Evolutionary conservation across 2,329 filamentous ascomycete genomes (phyloP).

Genomic region (Tolypocladium paradoxum): DNA sequence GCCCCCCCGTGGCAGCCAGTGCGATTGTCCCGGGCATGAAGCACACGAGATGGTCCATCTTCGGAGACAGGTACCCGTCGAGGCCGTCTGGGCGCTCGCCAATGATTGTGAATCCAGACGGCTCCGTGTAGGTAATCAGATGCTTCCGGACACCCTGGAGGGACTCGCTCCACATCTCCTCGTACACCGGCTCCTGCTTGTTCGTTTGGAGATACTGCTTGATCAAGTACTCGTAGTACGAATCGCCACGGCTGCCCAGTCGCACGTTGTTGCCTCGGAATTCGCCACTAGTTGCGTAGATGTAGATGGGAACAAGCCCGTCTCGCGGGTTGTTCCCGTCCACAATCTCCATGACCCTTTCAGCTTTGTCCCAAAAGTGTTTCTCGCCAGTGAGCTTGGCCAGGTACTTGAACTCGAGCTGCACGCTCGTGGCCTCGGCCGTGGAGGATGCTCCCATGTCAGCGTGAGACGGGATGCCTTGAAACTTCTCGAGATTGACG

Average conservation of each 20-base stretch:
- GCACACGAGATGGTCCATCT: conserved; percentile 98
- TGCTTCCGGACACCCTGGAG: conserved; percentile 81
- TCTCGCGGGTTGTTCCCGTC: conserved; percentile 71
- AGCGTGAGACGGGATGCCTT: conserved; percentile 70
- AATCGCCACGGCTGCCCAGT: conserved; percentile 87
- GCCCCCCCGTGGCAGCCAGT: conserved; percentile 70
- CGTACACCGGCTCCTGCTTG: conserved; percentile 73
- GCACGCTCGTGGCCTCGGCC: conserved; percentile 82
- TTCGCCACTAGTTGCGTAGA: conserved; percentile 65
- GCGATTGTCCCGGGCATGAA: conserved; percentile 97
- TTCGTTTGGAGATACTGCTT: conserved; percentile 97
- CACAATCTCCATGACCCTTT: conserved; percentile 84
- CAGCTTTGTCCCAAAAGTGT: conserved; percentile 83
- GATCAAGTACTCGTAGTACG: conserved; percentile 97
- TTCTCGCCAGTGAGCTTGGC: conserved; percentile 89
- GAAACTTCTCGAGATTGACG: conserved; percentile 68
- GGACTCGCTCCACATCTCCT: conserved; percentile 86
- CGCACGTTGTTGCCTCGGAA: conserved; percentile 83
- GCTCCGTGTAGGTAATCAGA: conserved; percentile 77
- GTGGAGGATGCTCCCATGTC: conserved; percentile 87
- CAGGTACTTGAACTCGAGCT: conserved; percentile 95
- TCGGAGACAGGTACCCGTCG: conserved; percentile 55
- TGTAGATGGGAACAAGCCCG: conserved; percentile 84
- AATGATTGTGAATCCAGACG: conserved; percentile 75
- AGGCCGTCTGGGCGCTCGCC: conserved; percentile 76